Evolutionary conservation across 495 filamentous ascomycete species (phyloP).

Genomic region (Penicillium salamii): DNA sequence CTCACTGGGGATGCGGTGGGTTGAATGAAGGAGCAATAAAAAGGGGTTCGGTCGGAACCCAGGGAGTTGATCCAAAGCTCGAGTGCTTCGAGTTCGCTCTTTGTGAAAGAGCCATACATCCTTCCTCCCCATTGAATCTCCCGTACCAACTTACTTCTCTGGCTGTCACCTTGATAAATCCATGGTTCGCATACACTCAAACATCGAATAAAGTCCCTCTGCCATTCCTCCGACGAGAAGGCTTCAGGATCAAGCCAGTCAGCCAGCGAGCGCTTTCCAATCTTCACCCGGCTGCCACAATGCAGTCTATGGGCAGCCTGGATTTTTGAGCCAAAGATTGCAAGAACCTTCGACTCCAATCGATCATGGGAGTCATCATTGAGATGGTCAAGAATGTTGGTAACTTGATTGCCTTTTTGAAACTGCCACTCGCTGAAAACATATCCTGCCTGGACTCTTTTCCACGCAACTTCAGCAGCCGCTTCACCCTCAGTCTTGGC

Average conservation of each 20-base stretch:
- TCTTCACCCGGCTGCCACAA: constrained; percentile 28
- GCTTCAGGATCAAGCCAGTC: constrained; percentile 36
- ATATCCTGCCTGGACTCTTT: constrained; percentile 47
- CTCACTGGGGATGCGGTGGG: background rate
- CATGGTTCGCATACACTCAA: constrained; percentile 30
- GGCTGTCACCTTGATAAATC: constrained; percentile 35
- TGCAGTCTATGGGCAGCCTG: constrained; percentile 31
- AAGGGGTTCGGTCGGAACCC: background rate
- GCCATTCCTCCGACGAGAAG: constrained; percentile 19
- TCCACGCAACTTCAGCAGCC: constrained; percentile 35
- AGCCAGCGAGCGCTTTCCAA: constrained; percentile 27
- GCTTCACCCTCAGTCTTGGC: constrained; percentile 16
- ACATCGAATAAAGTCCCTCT: constrained; percentile 23
- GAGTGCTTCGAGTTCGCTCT: constrained; percentile 33
- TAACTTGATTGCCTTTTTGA: constrained; percentile 1
- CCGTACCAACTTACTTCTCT: constrained; percentile 32
- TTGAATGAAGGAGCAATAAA: background rate
- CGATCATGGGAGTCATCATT: background rate
- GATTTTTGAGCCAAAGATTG: constrained; percentile 30
- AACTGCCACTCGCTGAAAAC: constrained; percentile 30
- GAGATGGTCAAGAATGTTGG: background rate
- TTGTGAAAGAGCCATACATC: constrained; percentile 51
- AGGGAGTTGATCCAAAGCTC: constrained; percentile 36
- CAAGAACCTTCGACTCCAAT: constrained; percentile 13
- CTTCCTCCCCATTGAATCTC: constrained; percentile 43